Base-by-base conservation (phyloP, 495 filamentous ascomycete species). In the Clavariopsis aquatica region DNA sequence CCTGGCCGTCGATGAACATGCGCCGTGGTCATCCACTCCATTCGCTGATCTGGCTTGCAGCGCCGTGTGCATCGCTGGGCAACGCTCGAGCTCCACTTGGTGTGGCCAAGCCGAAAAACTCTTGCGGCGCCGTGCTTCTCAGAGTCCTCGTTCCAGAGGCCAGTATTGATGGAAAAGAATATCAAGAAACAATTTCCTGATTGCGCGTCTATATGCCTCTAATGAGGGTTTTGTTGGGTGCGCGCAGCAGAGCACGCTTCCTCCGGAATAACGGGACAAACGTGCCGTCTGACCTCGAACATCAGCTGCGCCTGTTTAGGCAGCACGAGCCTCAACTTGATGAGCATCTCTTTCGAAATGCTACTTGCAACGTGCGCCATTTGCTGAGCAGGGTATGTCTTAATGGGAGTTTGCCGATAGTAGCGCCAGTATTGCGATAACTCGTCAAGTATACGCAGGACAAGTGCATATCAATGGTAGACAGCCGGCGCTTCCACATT, bases 231-330 rank as follows among this genome's bases (percentile, higher is more conserved):
- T 65, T 36, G 57, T 26, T 54, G 28, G 49, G 46, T 49, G 59
- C 47, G 49, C 63, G 29, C 49, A 12, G 34, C 23, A n/a, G 29
- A n/a, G 52, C 26, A 17, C 22, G 28, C 45, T 51, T 46, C 54
- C 36, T 61, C 20, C 63, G 63, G 63, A 38, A 54, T 27, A 2
- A 20, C 63, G 63, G 45, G n/a, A 66, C 31, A 43, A 49, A 12
- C 26, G 56, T 38, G 23, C 63, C 63, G 63, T 66, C 63, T 66
- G 56, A 58, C 60, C 49, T 22, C 47, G 19, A 9, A 59, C 59
- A 53, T 45, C 62, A 59, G 5, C 28, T 31, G 31, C 54, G 36
- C 49, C 46, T 28, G 27, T 49, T 23, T 47, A 55, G 43, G 53
- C 19, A 31, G 29, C 49, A 27, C 41, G 13, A 19, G 26, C 45